Conservation (phyloP, 2,329 filamentous ascomycete genomes). For the Botrytis porri region DNA sequence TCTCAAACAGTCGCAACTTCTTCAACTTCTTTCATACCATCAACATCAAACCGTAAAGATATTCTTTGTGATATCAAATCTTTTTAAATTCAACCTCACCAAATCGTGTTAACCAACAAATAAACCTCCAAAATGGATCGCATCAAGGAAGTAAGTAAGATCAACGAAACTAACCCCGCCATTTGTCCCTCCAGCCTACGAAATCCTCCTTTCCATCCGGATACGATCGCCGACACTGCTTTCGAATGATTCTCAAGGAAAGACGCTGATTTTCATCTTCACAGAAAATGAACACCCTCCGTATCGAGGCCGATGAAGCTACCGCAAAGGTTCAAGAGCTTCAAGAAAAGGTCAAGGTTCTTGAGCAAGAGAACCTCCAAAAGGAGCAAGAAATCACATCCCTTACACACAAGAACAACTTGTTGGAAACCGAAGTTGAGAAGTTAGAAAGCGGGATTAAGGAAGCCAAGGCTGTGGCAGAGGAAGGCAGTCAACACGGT, state of each 20-base stretch:
- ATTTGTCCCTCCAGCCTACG: constrained; percentile 24
- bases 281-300: constrained; percentile 93
- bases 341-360: constrained; percentile 77
- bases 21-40: constrained; percentile 13
- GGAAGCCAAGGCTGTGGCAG: constrained; percentile 82
- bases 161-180: constrained; percentile 35
- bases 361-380: constrained; percentile 91
- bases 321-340: constrained; percentile 81
- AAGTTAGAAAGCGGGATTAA: constrained; percentile 83
- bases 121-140: constrained; percentile 65
- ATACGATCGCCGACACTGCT: neutral
- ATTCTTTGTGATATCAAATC: constrained; percentile 4
- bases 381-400: constrained; percentile 99
- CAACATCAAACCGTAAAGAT: constrained; percentile 14
- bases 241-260: constrained; percentile 7
- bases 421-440: constrained; percentile 87
- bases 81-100: neutral
- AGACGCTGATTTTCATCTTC: constrained; percentile 16
- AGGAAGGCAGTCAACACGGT: constrained; percentile 77
- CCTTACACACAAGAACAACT: constrained; percentile 88
- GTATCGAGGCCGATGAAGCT: constrained; percentile 87
- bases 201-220: constrained; percentile 9
- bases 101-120: constrained; percentile 7
- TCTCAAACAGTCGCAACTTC: constrained; percentile 15
- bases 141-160: constrained; percentile 76